Base-by-base conservation (phyloP, 371 early-diverging fungal genomes). In the Syncephalastrum sp. region DNA sequence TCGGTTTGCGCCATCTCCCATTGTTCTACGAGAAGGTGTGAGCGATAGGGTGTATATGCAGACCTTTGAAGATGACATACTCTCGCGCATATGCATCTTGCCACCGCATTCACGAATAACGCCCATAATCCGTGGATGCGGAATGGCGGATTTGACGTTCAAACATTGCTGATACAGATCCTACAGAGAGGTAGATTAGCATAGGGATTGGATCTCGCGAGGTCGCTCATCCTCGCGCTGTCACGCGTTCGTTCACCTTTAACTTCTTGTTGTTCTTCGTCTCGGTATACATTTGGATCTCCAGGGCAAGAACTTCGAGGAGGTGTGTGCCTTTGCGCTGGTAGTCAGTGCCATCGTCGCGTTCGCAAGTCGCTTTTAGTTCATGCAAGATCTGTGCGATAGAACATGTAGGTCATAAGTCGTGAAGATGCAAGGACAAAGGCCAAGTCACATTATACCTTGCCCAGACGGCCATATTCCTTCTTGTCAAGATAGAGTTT, bases 31-130 rank as follows among this genome's bases (percentile, higher is more conserved):
- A 51, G 27, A 6, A 8, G 27, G 12, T 17, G 15, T 46, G 10
- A 52, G 53, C 41, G 23, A 10, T 24, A 16, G 4, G 17, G 15
- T 50, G 29, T 25, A 50, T 4, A 15, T 29, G 2, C 21, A 21
- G 21, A 2, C 8, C 50, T 12, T 13, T 46, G 25, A 41, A 21
- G 10, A n/a, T n/a, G n/a, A 71, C 79, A 58, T 73, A 86, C 88
- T 87, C 74, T 96, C 96, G 49, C 82, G 75, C 96, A 97, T 96
- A 70, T 94, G 91, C 95, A 98, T 95, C 69, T 96, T 98, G 33
- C 97, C 98, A 47, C 97, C 98, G 65, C 95, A 95, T 75, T 96
- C 97, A 50, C 93, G 88, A 62, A 98, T 95, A 25, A 95, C 89
- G 33, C 95, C 97, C 94, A 95, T 94, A 70, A 95, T 93, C 17